A percentile compares a stretch with the other conserved stretches of the same genome.
These are phyloP conservation scores for Incumbomyces delicatus DNA, from an alignment of 2,329 filamentous ascomycete species.

Conservation along the genomic window DNA sequence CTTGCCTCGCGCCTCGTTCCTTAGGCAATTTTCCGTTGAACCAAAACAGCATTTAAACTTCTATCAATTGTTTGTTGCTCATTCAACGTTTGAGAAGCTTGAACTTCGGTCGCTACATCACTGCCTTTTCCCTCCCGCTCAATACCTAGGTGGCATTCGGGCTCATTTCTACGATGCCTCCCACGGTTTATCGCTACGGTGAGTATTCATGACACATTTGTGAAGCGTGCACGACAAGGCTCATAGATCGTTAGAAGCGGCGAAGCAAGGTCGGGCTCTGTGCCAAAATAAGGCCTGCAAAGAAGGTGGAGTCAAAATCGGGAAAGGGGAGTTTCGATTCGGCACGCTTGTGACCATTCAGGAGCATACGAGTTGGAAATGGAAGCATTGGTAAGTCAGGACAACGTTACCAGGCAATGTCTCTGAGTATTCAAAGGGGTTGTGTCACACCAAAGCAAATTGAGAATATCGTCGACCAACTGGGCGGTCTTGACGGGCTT, in stretches of 20 bases:
- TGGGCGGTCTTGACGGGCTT: constrained; percentile 38
- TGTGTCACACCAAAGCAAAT: constrained; percentile 74
- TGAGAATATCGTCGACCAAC: constrained; percentile 50
- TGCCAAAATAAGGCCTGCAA: constrained; percentile 71
- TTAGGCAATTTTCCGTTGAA: too few species aligned
- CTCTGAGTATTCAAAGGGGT: constrained; percentile 51
- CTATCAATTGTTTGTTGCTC: too few species aligned
- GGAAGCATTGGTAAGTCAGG: constrained; percentile 70
- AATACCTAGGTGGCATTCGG: too few species aligned
- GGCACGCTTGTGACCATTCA: constrained; percentile 60
- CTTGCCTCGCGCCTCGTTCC: too few species aligned
- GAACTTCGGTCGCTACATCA: too few species aligned
- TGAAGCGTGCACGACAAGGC: neutral
- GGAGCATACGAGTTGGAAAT: constrained; percentile 56
- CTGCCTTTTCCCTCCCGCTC: too few species aligned
- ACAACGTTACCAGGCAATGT: neutral
- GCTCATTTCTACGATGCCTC: neutral
- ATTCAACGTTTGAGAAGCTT: too few species aligned
- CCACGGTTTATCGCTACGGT: neutral
- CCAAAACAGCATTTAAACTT: too few species aligned
- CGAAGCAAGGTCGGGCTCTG: constrained; percentile 47
- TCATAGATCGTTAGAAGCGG: neutral
- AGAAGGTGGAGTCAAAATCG: constrained; percentile 57
- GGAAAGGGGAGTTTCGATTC: constrained; percentile 68
- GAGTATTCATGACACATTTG: neutral